These are phyloP conservation scores for Suillus plorans DNA, from an alignment of 768 basidiomycete species.

Conservation along the genomic window DNA sequence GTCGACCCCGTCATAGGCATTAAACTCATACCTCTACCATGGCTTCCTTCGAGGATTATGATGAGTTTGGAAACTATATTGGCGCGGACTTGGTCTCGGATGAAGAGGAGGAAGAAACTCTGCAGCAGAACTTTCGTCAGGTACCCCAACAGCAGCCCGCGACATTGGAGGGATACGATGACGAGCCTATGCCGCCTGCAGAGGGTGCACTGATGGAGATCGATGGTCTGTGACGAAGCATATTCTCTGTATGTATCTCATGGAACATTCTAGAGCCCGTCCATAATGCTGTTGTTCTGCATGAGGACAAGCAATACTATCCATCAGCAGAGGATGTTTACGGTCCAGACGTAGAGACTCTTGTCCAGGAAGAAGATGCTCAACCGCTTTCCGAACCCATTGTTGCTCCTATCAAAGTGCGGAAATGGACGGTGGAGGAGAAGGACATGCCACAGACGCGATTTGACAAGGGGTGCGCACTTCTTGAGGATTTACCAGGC, in stretches of 20 bases:
- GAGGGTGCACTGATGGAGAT: slow-evolving; percentile 80
- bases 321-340: slow-evolving; percentile 91
- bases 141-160: slow-evolving; percentile 38
- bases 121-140: slow-evolving; percentile 49
- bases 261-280: slow-evolving; percentile 55
- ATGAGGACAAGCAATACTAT: slow-evolving; percentile 99
- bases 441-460: slow-evolving; percentile 95
- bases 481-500: neutral
- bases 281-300: slow-evolving; percentile 83
- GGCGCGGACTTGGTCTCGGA: slow-evolving; percentile 94
- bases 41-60: slow-evolving; percentile 75
- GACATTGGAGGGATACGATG: slow-evolving; percentile 83
- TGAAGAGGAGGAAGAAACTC: slow-evolving; percentile 53
- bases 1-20: slow-evolving; percentile 4
- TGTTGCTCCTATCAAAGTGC: slow-evolving; percentile 90
- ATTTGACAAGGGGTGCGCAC: slow-evolving; percentile 90
- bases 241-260: slow-evolving; percentile 4
- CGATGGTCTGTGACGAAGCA: slow-evolving; percentile 54
- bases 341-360: slow-evolving; percentile 89
- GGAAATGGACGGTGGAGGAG: slow-evolving; percentile 94
- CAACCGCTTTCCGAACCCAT: slow-evolving; percentile 96
- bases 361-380: slow-evolving; percentile 98
- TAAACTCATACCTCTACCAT: slow-evolving; percentile 28
- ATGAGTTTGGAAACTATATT: slow-evolving; percentile 98
- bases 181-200: slow-evolving; percentile 56